phyloP scores from a whole-genome alignment of 257 asterid species.

The Nicotiana undulata region DNA sequence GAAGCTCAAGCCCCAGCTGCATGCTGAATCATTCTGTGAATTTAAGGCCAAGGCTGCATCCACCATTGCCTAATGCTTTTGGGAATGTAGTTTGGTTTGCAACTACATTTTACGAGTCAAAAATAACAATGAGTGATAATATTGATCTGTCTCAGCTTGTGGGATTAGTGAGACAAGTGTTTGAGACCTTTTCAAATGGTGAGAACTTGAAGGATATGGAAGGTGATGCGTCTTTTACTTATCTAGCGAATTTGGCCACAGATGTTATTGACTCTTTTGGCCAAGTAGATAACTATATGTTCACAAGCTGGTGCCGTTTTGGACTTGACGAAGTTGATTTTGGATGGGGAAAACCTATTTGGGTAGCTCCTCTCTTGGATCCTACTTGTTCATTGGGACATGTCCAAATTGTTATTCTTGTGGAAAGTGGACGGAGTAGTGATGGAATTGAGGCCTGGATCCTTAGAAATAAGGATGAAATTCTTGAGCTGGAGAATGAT shows the following conservation, averaged over 20 bases:
- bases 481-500: too few relatives aligned
- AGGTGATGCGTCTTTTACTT: neutral
- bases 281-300: neutral
- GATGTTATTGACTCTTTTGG: neutral
- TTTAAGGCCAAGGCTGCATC: neutral
- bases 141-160: neutral
- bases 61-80: neutral
- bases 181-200: neutral
- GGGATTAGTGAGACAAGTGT: neutral
- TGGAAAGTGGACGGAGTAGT: too few relatives aligned
- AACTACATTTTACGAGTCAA: neutral
- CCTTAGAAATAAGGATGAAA: too few relatives aligned
- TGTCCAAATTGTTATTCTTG: too few relatives aligned
- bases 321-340: neutral
- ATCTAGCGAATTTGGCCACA: neutral
- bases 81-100: neutral
- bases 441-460: too few relatives aligned
- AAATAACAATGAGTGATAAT: neutral
- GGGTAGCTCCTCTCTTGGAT: neutral
- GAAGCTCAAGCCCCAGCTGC: neutral
- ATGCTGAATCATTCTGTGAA: neutral
- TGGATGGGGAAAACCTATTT: slow-evolving; percentile 4
- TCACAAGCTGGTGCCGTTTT: neutral
- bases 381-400: neutral
- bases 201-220: neutral